Conservation (phyloP, 306 rosid genomes). For the Pyrus communis region DNA sequence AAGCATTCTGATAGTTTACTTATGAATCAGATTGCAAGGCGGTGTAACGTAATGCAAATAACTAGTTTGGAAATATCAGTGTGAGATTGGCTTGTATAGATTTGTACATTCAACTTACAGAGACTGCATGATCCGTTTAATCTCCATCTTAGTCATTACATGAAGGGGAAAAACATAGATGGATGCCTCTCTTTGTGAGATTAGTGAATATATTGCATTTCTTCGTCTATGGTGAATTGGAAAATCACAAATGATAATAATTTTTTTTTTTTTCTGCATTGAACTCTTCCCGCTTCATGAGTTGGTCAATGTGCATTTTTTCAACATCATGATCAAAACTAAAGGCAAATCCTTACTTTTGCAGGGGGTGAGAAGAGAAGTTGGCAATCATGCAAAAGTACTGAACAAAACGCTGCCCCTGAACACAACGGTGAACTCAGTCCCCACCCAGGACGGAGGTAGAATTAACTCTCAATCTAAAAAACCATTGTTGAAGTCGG, state of each 20-base stretch:
- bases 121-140: not conserved
- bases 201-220: too few relatives aligned
- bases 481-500: constrained; percentile 25
- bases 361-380: constrained; percentile 98
- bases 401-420: constrained; percentile 44
- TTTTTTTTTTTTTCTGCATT: not conserved
- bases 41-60: not conserved
- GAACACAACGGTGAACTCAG: constrained; percentile 18
- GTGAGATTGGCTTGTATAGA: not conserved
- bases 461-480: constrained; percentile 36
- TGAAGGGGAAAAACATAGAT: not conserved
- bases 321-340: not conserved
- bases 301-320: not conserved
- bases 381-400: constrained; percentile 65
- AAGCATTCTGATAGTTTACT: not conserved
- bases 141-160: not conserved
- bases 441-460: constrained; percentile 30
- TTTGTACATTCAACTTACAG: not conserved
- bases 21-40: not conserved
- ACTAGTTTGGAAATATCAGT: not conserved
- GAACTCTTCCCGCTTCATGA: not conserved
- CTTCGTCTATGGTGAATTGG: not conserved
- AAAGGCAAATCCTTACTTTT: not conserved
- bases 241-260: not conserved
- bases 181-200: not conserved